Conservation (phyloP, 495 filamentous ascomycete genomes). For the Rusavskia elegans region DNA sequence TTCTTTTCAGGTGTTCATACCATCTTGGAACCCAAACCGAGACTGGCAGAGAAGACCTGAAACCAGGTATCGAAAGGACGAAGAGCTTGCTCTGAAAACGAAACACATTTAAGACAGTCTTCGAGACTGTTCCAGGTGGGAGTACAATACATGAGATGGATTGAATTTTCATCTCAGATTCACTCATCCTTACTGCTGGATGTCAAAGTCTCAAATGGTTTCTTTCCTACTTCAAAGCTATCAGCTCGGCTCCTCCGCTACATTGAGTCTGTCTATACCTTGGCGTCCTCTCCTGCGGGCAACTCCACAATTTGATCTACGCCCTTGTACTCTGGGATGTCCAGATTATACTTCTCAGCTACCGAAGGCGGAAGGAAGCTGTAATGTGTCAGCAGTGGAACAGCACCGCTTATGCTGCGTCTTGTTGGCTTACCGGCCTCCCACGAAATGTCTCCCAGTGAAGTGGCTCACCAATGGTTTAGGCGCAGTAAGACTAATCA, state of each 20-base stretch:
- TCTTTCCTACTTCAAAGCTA: neutral
- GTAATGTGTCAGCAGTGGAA: neutral
- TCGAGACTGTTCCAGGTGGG: too few species aligned
- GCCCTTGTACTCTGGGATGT: constrained; percentile 69
- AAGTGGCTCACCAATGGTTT: constrained; percentile 85
- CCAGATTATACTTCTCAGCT: constrained; percentile 73
- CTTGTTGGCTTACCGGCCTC: constrained; percentile 40
- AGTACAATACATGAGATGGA: too few species aligned
- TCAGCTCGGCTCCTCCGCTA: neutral
- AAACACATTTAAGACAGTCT: too few species aligned
- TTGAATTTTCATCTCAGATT: too few species aligned
- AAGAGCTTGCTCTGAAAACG: too few species aligned
- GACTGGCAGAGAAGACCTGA: too few species aligned
- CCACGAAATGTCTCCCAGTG: constrained; percentile 73
- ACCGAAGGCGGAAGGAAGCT: constrained; percentile 71
- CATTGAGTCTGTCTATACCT: neutral
- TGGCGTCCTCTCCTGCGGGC: constrained; percentile 22
- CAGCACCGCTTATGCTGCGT: too few species aligned
- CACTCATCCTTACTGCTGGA: neutral
- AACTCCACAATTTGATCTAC: constrained; percentile 83
- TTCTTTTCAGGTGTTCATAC: too few species aligned
- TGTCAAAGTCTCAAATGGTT: neutral
- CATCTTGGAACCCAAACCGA: too few species aligned
- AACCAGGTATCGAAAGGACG: too few species aligned
- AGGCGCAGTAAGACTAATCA: constrained; percentile 85